A percentile compares a stretch with the other conserved stretches of the same genome.
These are phyloP conservation scores for Marsdenia floribunda DNA, from an alignment of 257 asterid species.

Conservation along the genomic window DNA sequence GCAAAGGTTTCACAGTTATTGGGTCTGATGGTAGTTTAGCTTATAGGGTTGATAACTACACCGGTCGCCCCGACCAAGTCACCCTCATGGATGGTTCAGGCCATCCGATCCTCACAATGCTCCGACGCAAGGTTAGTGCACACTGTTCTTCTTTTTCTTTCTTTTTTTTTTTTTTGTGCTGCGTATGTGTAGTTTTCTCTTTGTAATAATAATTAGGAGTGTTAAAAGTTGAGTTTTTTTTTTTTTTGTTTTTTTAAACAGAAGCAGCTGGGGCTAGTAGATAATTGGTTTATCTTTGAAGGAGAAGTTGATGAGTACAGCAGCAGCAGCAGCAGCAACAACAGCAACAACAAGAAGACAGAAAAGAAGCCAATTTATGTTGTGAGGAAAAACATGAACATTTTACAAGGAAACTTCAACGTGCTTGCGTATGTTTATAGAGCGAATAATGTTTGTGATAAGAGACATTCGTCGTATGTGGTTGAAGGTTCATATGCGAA, in stretches of 20 bases:
- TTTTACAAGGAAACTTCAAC: conserved; percentile 23
- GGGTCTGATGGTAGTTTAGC: conserved; percentile 53
- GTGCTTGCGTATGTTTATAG: conserved; percentile 52
- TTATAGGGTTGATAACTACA: conserved; percentile 68
- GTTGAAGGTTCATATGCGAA: conserved; percentile 61
- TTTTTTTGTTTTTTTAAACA: not conserved
- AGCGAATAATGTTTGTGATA: conserved; percentile 16
- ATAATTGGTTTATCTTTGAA: conserved; percentile 59
- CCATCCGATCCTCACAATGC: conserved; percentile 50
- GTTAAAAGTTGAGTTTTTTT: not conserved
- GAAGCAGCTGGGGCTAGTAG: conserved; percentile 53
- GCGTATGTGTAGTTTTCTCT: not conserved
- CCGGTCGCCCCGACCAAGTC: conserved; percentile 32
- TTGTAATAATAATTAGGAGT: not conserved
- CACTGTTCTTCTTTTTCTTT: not conserved
- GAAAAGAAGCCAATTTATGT: conserved; percentile 37
- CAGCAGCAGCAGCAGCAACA: conserved; percentile 8
- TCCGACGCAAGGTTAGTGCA: conserved; percentile 50
- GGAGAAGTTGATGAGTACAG: conserved; percentile 44
- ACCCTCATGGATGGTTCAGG: conserved; percentile 75
- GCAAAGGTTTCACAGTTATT: conserved; percentile 71
- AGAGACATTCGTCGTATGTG: conserved; percentile 30
- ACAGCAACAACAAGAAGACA: conserved; percentile 5
- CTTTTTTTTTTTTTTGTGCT: not conserved
- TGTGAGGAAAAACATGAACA: conserved; percentile 35